Evolutionary conservation across 2,329 filamentous ascomycete species (phyloP).

Genomic region (Pyrenochaeta sp.): DNA sequence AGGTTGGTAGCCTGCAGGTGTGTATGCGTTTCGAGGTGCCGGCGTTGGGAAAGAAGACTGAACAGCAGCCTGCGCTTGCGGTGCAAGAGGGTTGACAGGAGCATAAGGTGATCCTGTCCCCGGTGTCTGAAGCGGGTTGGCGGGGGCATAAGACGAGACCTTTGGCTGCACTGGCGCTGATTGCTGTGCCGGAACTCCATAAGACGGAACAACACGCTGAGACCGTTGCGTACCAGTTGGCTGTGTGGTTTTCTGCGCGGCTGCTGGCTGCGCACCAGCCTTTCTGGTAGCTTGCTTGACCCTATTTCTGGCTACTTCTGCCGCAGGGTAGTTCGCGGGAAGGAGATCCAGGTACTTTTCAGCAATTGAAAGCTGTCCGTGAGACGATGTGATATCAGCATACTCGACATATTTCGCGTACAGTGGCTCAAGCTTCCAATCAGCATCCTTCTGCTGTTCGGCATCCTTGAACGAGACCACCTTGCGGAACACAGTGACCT

Average conservation of each 20-base stretch:
- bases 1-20: constrained; percentile 62
- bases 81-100: constrained; percentile 37
- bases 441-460: constrained; percentile 73
- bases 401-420: constrained; percentile 98
- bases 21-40: constrained; percentile 49
- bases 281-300: constrained; percentile 84
- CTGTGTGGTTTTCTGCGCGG: constrained; percentile 51
- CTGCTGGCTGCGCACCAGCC: constrained; percentile 52
- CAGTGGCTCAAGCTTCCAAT: constrained; percentile 86
- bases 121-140: constrained; percentile 37
- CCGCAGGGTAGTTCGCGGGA: constrained; percentile 81
- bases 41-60: constrained; percentile 22
- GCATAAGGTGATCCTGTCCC: constrained; percentile 33
- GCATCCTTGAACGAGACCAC: constrained; percentile 89
- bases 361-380: constrained; percentile 85
- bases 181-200: constrained; percentile 33
- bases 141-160: constrained; percentile 29
- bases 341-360: constrained; percentile 92
- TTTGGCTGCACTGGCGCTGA: constrained; percentile 28
- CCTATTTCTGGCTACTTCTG: constrained; percentile 84
- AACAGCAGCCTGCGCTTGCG: constrained; percentile 34
- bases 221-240: constrained; percentile 42
- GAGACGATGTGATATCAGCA: constrained; percentile 89
- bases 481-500: constrained; percentile 94
- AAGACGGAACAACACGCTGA: constrained; percentile 47